Evolutionary conservation across 331 rosid genomes (phyloP), one percentile per base, ranked within the genome.

Genomic region (Cydonia oblonga): DNA sequence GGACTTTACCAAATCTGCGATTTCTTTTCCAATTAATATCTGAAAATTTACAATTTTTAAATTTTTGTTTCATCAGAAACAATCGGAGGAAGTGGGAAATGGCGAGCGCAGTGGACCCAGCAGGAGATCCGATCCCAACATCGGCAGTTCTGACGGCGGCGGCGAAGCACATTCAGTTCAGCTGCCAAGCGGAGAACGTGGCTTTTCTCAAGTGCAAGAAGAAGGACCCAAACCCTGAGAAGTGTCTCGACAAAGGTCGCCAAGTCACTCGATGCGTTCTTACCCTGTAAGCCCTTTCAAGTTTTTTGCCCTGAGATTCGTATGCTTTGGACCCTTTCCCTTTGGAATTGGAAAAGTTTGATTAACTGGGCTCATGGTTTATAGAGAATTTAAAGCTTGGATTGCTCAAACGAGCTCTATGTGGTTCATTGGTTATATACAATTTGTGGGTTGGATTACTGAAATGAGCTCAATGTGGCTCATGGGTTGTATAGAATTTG

Each of bases 201-300:
- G 98, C 84, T 6, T 93, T 89, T 53, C 87, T 91, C 59, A 90
- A 85, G 83, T 93, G 98, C 81, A 93, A 93, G 91, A 86, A 85
- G 93, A 86, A 86, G 76, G 98, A 93, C 75, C 87, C 80, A 4
- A 89, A 93, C 79, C 98, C 98, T 12, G 98, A 93, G 78, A 93
- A 91, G 77, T 93, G 98, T 38, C 95, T 93, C 40, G 91, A 88
- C 18, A 86, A 88, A 65, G 98, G 98, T 42, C 96, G 86, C 20
- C 87, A 93, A 29, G 96, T 91, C 76, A 93, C 96, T 22, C 96
- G 96, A 61, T 93, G 98, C 75, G 96, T 87, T 73, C 97, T 91
- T 70, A 79, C 86, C 83, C 88, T 93, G 98, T 93, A 80, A 83
- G 88, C 8, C 25, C 19, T 7, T 22, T 14, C n/a, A 13, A 46